Conservation (phyloP, 805 yeast species). For the Candida ipomoeae region DNA sequence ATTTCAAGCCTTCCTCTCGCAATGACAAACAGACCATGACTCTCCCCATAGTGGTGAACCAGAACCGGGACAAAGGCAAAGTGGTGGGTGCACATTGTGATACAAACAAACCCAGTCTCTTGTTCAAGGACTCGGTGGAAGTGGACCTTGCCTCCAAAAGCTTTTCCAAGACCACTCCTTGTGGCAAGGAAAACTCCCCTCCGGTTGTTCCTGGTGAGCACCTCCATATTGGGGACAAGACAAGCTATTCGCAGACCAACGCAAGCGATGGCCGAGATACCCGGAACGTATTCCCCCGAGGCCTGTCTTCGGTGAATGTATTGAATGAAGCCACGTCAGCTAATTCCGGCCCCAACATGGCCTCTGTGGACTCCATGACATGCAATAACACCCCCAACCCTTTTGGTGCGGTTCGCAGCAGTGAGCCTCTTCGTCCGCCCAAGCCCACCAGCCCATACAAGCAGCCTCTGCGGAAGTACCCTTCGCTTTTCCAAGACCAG, state of each 20-base stretch:
- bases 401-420: conserved; percentile 8
- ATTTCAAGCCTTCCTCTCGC: background rate
- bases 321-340: background rate
- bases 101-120: background rate
- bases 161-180: background rate
- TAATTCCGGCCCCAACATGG: background rate
- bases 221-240: background rate
- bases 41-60: conserved; percentile 1
- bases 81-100: background rate
- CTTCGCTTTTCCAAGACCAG: conserved; percentile 14
- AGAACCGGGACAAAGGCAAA: background rate
- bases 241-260: background rate
- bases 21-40: background rate
- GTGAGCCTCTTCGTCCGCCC: conserved; percentile 16
- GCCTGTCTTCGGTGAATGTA: background rate
- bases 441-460: conserved; percentile 10
- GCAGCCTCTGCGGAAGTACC: conserved; percentile 1
- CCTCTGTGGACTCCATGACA: background rate
- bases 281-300: background rate
- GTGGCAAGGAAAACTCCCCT: background rate
- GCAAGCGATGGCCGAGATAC: background rate
- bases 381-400: conserved; percentile 9
- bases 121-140: background rate
- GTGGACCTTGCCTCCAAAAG: background rate
- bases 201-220: background rate